These are phyloP conservation scores for Agarophyton chilense DNA, from an alignment of 23 red algal species.

Conservation along the genomic window DNA sequence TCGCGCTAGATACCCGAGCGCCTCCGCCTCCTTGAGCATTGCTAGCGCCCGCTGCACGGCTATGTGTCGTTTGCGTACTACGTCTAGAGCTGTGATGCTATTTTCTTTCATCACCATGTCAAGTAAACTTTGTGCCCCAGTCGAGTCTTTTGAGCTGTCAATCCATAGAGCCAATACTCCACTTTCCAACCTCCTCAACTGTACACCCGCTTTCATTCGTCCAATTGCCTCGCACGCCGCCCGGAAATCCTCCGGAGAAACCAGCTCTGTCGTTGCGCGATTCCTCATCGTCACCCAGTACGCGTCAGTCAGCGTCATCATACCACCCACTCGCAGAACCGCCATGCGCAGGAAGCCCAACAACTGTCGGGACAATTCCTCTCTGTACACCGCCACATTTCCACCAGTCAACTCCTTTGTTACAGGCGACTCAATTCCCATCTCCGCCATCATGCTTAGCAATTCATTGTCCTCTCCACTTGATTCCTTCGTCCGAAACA, in stretches of 20 bases:
- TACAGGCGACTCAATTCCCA: conserved; percentile 85
- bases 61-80: conserved; percentile 28
- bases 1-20: conserved; percentile 31
- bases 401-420: conserved; percentile 72
- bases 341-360: conserved; percentile 53
- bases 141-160: conserved; percentile 33
- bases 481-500: conserved; percentile 52
- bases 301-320: conserved; percentile 83
- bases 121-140: conserved; percentile 27
- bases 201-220: conserved; percentile 41
- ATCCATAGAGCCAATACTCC: conserved; percentile 63
- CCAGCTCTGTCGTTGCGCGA: conserved; percentile 74
- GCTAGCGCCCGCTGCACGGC: conserved; percentile 49
- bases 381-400: conserved; percentile 74
- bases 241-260: conserved; percentile 85
- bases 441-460: conserved; percentile 77
- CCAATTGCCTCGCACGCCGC: conserved; percentile 69
- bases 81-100: conserved; percentile 50
- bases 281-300: conserved; percentile 83
- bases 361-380: conserved; percentile 70
- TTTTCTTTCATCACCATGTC: conserved; percentile 44
- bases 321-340: conserved; percentile 67
- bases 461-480: conserved; percentile 71
- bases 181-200: conserved; percentile 58
- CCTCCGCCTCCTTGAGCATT: conserved; percentile 64